Evolutionary conservation across 768 basidiomycete genomes (phyloP), one percentile per base, ranked within the genome.

Genomic region (Leccinum rimulosum): DNA sequence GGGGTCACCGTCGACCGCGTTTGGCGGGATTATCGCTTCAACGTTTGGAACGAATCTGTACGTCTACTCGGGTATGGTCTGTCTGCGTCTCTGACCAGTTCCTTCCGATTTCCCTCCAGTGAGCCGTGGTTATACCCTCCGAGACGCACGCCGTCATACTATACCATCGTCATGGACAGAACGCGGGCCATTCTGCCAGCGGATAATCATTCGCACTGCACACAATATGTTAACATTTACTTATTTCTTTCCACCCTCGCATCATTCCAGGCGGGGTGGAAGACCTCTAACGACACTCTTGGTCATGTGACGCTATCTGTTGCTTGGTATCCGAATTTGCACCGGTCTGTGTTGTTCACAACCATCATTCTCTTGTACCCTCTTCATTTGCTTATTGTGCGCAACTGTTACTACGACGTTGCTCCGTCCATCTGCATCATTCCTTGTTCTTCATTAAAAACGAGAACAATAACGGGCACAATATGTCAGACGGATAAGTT

Each of bases 11-110:
- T 89, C 52, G 86, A 88, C 69, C 83, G 80, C 59, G 74, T 84
- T 56, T 88, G 86, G 84, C 78, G 82, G 62, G 87, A 89, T 66
- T 79, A 85, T 72, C 81, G 83, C 56, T 83, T 84, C 67, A 84
- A 76, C 65, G 77, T 87, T 63, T 86, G 85, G 85, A 79, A 79
- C 60, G 82, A 85, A 55, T 72, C 78, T 61, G 79, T 74, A 58
- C 51, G 68, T 70, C 54, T 10, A 10, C 28, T 49, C 9, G 40
- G 4, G 11, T 22, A 1, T 48, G 3, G 1, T 15, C 9, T 6
- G 3, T 8, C 19, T 27, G n/a, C 43, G 3, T n/a, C 12, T 15
- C 61, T 68, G 22, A 63, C 49, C 50, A 22, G 53, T 55, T 55
- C 48, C 50, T 61, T 33, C 47, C 35, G 35, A 14, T 35, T 28